Conservation (phyloP, 768 basidiomycete genomes). For the Mycena olivaceomarginata region DNA sequence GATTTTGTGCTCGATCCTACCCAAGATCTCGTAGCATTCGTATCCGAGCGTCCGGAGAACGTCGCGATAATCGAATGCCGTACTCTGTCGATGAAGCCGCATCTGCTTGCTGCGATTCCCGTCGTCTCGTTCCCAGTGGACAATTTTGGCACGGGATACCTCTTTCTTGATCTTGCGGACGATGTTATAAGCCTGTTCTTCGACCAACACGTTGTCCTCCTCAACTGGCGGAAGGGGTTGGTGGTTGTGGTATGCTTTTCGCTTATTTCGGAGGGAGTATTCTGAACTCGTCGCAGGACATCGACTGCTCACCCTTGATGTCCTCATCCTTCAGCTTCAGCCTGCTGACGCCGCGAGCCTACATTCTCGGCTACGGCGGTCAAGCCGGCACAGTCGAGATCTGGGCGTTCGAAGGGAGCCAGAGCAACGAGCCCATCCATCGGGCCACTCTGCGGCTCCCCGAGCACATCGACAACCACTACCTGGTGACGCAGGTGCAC, state of each 20-base stretch:
- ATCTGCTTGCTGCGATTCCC: conserved; percentile 13
- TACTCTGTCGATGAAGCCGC: conserved; percentile 12
- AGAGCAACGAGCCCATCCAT: neutral
- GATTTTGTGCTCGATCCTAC: conserved; percentile 33
- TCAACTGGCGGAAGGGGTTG: conserved; percentile 17
- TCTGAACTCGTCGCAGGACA: neutral
- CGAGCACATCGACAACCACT: neutral
- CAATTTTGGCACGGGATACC: neutral
- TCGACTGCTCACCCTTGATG: neutral
- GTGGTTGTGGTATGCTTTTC: conserved; percentile 1
- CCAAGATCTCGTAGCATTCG: conserved; percentile 23
- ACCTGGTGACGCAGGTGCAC: conserved; percentile 25
- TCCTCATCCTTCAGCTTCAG: neutral
- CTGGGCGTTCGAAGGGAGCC: conserved; percentile 1
- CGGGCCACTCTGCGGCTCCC: conserved; percentile 1
- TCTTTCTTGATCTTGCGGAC: conserved; percentile 13
- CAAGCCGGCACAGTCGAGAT: neutral
- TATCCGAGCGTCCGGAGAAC: neutral
- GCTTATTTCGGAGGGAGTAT: neutral
- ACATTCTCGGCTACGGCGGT: conserved; percentile 2
- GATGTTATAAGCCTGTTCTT: conserved; percentile 19
- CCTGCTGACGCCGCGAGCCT: conserved; percentile 17
- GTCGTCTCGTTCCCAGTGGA: neutral
- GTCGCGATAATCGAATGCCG: neutral
- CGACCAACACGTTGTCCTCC: neutral